Evolutionary conservation across 2,329 filamentous ascomycete species (phyloP), one percentile per base, ranked within the genome.

Genomic region (Davidsoniella australis): DNA sequence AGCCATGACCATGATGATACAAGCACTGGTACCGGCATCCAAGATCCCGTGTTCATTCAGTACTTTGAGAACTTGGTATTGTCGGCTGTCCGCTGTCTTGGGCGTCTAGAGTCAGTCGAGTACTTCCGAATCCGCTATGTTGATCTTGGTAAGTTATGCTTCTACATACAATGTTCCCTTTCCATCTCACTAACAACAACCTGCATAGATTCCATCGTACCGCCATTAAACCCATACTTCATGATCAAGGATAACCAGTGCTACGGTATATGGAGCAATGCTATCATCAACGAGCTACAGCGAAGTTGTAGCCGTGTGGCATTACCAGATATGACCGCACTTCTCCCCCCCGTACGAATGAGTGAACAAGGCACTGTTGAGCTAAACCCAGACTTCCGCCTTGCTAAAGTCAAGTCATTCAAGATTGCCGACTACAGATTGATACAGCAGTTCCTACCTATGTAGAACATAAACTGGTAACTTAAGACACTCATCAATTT

Each of bases 91-190:
- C 69, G 71, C 44, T 71, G 78, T 2, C 62, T 86, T 42, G 69
- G 70, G 12, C 69, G 67, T 26, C 70, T 84, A 44, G 69, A 71
- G 47, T 64, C 68, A n/a, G 62, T 87, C 29, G 66, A 76, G 41
- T 76, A 77, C 60, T 61, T 87, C 54, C 71, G 81, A 51, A 84
- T 86, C 57, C 76, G 82, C 49, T 86, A 83, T 57, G 78, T 86
- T 48, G 82, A 86, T 61, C 68, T 86, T 5, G 70, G 76, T 79
- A 68, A 56, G 68, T 61, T 26, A 16, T 41, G 3, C 7, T 20
- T 26, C 12, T 16, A 10, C 24, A 9, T 29, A 16, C 12, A 33
- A 29, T 4, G 12, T 6, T 29, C 14, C 2, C 47, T 47, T 33
- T 17, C 6, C 20, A 33, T n/a, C 3, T 33, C 29, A 12, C 29